Evolutionary conservation across 2,329 filamentous ascomycete species (phyloP).

Genomic region (Gnomoniopsis smithogilvyi): DNA sequence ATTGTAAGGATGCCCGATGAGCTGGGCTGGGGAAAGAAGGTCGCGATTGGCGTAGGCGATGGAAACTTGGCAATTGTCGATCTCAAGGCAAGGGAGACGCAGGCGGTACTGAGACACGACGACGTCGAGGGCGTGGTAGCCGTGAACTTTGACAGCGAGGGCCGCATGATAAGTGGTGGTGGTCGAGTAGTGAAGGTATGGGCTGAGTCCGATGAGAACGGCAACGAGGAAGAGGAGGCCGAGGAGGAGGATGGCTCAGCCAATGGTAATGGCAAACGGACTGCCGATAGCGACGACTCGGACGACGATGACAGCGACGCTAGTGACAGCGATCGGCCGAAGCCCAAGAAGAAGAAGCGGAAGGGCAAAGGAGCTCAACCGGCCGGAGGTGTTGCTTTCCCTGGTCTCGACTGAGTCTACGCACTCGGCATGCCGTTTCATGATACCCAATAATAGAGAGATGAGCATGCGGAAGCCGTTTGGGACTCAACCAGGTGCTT

Average conservation of each 20-base stretch:
- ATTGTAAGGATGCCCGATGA: conserved; percentile 69
- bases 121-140: conserved; percentile 83
- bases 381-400: conserved; percentile 17
- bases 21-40: conserved; percentile 65
- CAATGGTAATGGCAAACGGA: conserved; percentile 41
- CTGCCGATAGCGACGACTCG: conserved; percentile 43
- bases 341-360: conserved; percentile 38
- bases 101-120: conserved; percentile 70
- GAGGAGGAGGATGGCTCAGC: conserved; percentile 42
- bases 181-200: conserved; percentile 87
- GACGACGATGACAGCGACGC: conserved; percentile 41
- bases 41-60: conserved; percentile 79
- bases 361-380: conserved; percentile 35
- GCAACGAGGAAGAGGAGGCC: conserved; percentile 46
- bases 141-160: conserved; percentile 78
- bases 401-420: conserved; percentile 16
- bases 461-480: not conserved
- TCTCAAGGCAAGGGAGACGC: conserved; percentile 69
- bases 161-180: conserved; percentile 85
- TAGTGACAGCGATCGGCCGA: conserved; percentile 40
- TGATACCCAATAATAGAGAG: conserved; percentile 16
- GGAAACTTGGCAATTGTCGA: conserved; percentile 76
- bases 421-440: not conserved
- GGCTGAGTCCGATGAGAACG: conserved; percentile 60
- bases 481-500: conserved; percentile 23